A percentile compares a stretch with the other conserved stretches of the same genome.
These are phyloP conservation scores for Wickerhamomyces strasburgensis DNA, from an alignment of 805 yeast species.

Conservation along the genomic window DNA sequence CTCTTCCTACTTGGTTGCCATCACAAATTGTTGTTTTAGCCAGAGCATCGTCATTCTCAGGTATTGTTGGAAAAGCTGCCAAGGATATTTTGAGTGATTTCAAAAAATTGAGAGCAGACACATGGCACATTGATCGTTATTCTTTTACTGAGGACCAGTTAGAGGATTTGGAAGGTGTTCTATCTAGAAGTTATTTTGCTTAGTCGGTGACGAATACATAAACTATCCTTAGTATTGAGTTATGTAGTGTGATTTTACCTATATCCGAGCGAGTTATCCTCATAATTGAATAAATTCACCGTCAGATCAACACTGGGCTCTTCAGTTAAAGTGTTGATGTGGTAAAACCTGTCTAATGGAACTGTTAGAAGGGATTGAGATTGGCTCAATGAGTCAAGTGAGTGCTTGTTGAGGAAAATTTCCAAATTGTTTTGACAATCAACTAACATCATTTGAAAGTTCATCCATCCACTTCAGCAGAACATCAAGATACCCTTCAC, in stretches of 20 bases:
- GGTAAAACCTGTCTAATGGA: no score
- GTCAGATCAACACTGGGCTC: no score
- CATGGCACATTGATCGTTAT: constrained; percentile 87
- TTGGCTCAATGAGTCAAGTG: no score
- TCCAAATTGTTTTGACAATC: no score
- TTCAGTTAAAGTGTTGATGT: no score
- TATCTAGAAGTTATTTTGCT: constrained; percentile 89
- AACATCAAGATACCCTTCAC: background rate
- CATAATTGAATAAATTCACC: no score
- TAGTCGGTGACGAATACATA: constrained; percentile 26
- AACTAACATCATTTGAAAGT: no score
- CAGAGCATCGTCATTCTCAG: constrained; percentile 66
- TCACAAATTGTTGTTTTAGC: constrained; percentile 63
- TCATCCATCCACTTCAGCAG: constrained; percentile 1
- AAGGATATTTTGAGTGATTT: constrained; percentile 77
- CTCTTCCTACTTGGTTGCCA: constrained; percentile 92
- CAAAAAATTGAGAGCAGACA: constrained; percentile 88
- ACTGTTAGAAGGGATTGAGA: no score
- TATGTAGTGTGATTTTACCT: no score
- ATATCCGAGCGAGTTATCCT: no score
- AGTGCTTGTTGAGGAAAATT: no score
- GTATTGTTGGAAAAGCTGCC: constrained; percentile 77
- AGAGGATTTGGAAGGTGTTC: constrained; percentile 89
- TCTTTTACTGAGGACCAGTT: constrained; percentile 73
- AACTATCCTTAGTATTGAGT: no score